A percentile compares a stretch with the other conserved stretches of the same genome.
phyloP scores from a whole-genome alignment of 805 yeast genomes.

The Wickerhamomyces silvicola region DNA sequence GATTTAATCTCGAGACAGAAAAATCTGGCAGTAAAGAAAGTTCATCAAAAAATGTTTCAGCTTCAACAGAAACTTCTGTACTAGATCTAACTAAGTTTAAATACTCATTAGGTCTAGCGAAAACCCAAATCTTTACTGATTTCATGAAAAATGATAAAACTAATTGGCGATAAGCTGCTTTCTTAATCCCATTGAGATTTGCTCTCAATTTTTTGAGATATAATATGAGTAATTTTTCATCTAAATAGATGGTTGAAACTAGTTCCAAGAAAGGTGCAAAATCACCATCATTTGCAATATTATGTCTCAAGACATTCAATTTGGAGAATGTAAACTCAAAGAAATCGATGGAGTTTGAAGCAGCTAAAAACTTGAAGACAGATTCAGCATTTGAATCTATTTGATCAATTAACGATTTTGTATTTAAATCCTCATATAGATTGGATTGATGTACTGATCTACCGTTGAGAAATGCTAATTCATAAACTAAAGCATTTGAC shows the following conservation, averaged over 20 bases:
- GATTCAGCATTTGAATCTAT: constrained; percentile 35
- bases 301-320: constrained; percentile 27
- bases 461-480: constrained; percentile 26
- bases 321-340: constrained; percentile 28
- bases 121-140: constrained; percentile 42
- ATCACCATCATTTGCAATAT: constrained; percentile 29
- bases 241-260: constrained; percentile 36
- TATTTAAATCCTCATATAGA: constrained; percentile 15
- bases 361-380: constrained; percentile 40
- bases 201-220: constrained; percentile 35
- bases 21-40: constrained; percentile 23
- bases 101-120: constrained; percentile 42
- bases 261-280: constrained; percentile 40
- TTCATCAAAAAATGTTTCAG: constrained; percentile 32
- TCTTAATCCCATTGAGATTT: constrained; percentile 30
- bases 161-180: constrained; percentile 39
- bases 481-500: constrained; percentile 23
- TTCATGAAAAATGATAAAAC: constrained; percentile 40
- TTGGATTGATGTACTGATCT: constrained; percentile 11
- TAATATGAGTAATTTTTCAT: constrained; percentile 27
- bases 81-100: constrained; percentile 19
- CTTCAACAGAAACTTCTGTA: constrained; percentile 19
- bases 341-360: constrained; percentile 42
- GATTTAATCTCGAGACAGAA: constrained; percentile 5
- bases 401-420: constrained; percentile 20